Base-by-base conservation (phyloP, 164 flowering plant species). In the Amborella trichopoda region DNA sequence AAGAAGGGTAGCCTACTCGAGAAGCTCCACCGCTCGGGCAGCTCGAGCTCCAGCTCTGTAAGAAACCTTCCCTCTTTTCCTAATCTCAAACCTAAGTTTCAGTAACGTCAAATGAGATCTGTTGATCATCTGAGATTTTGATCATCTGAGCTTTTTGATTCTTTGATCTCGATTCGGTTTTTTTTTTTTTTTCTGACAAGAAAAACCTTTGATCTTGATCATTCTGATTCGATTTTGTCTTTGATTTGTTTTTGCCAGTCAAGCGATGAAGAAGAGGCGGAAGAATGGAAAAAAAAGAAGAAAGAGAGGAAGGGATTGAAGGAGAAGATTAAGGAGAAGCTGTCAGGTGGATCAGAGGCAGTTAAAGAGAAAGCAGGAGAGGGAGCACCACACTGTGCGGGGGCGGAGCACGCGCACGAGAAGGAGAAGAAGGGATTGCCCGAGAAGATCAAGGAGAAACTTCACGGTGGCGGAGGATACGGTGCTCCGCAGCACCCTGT, bases 31-130 rank as follows among this genome's bases (percentile, higher is more conserved):
- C 73, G 81, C 44, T 70, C 85, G 0, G 48, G 50, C 46, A 78
- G 81, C 55, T 56, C 58, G 69, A 72, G 80, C 58, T 71, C 81
- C 18, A 76, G 82, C 77, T 81, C 85, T 43, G 97, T 88, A 80
- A 73, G 88, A 23, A 26, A 17, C 6, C 19, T 68, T 21, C 18
- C n/a, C 22, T 19, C 23, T 21, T 25, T 25, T 23, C 23, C 5
- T 41, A 23, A 20, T 33, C 51, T 40, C 39, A 34, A 30, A 6
- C 11, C 34, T 6, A 6, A 30, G 11, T 30, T 30, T 30, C 13
- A 30, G 34, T 30, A 13, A n/a, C n/a, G n/a, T n/a, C n/a, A n/a
- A n/a, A n/a, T n/a, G n/a, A n/a, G n/a, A n/a, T n/a, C n/a, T n/a
- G n/a, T n/a, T n/a, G n/a, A n/a, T n/a, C n/a, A n/a, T n/a, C n/a